phyloP scores from a whole-genome alignment of 1,284 basidiomycete genomes.

The Thelephora terrestris region DNA sequence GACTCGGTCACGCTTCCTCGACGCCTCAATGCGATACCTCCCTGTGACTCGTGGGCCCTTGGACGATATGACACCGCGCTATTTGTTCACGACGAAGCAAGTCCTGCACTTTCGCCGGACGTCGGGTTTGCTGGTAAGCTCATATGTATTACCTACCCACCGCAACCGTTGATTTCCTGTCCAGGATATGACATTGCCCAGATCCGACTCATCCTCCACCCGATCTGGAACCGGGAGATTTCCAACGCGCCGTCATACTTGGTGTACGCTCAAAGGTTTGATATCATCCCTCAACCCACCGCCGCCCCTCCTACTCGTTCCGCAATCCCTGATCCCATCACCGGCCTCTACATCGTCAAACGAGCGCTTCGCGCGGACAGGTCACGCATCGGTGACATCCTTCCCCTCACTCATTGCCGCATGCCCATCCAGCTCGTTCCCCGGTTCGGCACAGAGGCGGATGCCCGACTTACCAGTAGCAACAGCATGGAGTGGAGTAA shows the following conservation, averaged over 20 bases:
- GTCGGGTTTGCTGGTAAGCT: too few species aligned
- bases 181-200: constrained; percentile 19
- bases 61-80: too few species aligned
- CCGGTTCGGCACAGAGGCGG: constrained; percentile 17
- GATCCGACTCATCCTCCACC: constrained; percentile 18
- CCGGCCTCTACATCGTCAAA: constrained; percentile 17
- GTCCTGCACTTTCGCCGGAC: too few species aligned
- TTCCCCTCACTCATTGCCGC: constrained; percentile 17
- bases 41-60: too few species aligned
- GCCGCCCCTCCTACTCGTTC: background rate
- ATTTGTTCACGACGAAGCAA: too few species aligned
- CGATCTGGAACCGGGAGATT: constrained; percentile 4
- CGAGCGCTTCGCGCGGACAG: constrained; percentile 9
- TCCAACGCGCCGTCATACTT: constrained; percentile 3
- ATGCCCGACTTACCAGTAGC: constrained; percentile 14
- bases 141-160: too few species aligned
- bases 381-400: constrained; percentile 17
- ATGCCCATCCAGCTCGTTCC: constrained; percentile 16
- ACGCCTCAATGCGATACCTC: too few species aligned
- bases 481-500: constrained; percentile 14
- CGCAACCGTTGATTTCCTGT: background rate
- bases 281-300: constrained; percentile 17
- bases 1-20: too few species aligned
- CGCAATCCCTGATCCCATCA: constrained; percentile 9
- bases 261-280: constrained; percentile 13